Conservation (phyloP, 2,329 filamentous ascomycete genomes). For the Colletotrichum spaethianum region DNA sequence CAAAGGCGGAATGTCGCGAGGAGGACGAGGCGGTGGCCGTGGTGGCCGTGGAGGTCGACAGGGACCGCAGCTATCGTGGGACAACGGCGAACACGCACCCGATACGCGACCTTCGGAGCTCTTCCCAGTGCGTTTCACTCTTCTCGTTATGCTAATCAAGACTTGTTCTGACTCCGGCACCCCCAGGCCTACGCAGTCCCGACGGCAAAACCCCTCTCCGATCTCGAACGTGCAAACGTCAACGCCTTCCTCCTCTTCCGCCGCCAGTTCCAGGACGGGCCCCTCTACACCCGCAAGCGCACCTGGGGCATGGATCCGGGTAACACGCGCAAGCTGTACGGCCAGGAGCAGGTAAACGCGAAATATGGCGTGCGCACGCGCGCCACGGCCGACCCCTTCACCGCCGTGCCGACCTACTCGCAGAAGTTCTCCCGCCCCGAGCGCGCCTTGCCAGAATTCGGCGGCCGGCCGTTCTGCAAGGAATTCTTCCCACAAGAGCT, state of each 20-base stretch:
- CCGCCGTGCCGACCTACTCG: constrained; percentile 71
- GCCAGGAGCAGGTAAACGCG: constrained; percentile 71
- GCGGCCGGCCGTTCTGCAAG: constrained; percentile 62
- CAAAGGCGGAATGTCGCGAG: constrained; percentile 62
- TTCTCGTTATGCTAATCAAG: background rate
- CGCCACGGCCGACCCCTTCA: constrained; percentile 71
- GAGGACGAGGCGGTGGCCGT: constrained; percentile 65
- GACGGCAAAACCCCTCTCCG: constrained; percentile 58
- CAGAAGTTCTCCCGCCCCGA: constrained; percentile 67
- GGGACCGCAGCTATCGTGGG: constrained; percentile 66
- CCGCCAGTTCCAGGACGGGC: constrained; percentile 68
- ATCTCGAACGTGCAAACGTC: constrained; percentile 62
- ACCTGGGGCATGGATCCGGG: constrained; percentile 52
- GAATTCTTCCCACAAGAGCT: constrained; percentile 71
- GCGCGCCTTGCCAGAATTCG: constrained; percentile 68
- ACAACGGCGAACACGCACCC: constrained; percentile 63
- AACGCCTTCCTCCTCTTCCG: constrained; percentile 69
- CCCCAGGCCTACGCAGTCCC: constrained; percentile 66
- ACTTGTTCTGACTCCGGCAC: background rate
- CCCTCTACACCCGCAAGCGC: constrained; percentile 69
- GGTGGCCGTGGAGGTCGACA: constrained; percentile 64
- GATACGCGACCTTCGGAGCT: constrained; percentile 72
- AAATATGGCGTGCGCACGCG: constrained; percentile 68
- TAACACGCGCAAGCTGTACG: constrained; percentile 61
- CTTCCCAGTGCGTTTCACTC: constrained; percentile 63